Conservation (phyloP, 2,329 filamentous ascomycete genomes). For the Cordyceps cateniannulata region DNA sequence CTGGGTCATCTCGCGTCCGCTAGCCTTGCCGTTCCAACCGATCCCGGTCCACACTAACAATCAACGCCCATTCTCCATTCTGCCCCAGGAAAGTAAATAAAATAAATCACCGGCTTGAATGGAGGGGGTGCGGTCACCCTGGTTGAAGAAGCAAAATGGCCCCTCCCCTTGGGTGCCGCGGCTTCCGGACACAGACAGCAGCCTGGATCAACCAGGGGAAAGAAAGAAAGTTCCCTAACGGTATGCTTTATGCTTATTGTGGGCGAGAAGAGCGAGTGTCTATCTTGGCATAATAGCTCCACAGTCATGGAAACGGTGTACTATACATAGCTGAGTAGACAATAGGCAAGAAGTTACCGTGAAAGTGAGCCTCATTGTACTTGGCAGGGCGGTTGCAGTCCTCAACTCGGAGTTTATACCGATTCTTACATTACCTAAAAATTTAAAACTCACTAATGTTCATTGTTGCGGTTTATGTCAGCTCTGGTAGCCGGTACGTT, state of each 20-base stretch:
- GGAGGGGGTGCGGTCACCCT: neutral
- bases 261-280: neutral
- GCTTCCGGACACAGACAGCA: conserved; percentile 1
- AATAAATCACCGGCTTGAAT: neutral
- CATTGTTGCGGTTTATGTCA: too few species aligned
- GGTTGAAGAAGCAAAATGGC: neutral
- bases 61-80: too few species aligned
- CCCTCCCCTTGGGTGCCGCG: neutral
- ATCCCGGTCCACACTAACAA: conserved; percentile 9
- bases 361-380: too few species aligned
- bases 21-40: conserved; percentile 13
- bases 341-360: neutral
- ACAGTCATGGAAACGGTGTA: neutral
- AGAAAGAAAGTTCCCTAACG: neutral
- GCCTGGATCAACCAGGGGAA: neutral
- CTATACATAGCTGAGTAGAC: neutral
- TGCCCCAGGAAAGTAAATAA: neutral
- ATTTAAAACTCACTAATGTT: too few species aligned
- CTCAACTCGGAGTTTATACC: too few species aligned
- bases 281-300: neutral
- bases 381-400: too few species aligned
- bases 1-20: conserved; percentile 6
- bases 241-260: conserved; percentile 13
- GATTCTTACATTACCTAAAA: too few species aligned
- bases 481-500: too few species aligned